Evolutionary conservation across 305 asterid species (phyloP).

Genomic region (Fraxinus nigra): DNA sequence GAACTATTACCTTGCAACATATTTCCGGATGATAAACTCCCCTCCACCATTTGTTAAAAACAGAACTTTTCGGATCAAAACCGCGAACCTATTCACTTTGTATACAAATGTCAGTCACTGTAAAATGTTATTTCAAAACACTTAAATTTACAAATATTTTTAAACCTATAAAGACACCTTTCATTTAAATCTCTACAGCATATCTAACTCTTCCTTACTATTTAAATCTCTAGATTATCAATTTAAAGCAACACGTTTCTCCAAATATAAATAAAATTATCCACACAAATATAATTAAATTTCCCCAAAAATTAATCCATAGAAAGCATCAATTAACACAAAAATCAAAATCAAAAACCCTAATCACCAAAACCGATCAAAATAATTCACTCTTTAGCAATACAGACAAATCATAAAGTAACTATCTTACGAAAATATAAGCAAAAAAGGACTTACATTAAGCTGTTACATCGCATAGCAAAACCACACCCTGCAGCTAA

Average conservation of each 20-base stretch:
- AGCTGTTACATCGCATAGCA: too few relatives aligned
- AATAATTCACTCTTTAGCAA: not conserved
- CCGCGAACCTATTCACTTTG: slow-evolving; percentile 21
- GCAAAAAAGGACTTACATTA: too few relatives aligned
- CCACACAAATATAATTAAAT: not conserved
- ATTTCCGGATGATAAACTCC: slow-evolving; percentile 44
- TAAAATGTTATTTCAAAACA: slow-evolving; percentile 13
- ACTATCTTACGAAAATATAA: too few relatives aligned
- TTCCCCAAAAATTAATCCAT: slow-evolving; percentile 1
- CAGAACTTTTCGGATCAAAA: not conserved
- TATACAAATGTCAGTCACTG: not conserved
- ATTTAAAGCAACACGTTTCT: not conserved
- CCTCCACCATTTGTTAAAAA: slow-evolving; percentile 38
- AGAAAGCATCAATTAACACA: slow-evolving; percentile 10
- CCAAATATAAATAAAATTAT: not conserved
- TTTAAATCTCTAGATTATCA: slow-evolving; percentile 13
- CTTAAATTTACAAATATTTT: slow-evolving; percentile 1
- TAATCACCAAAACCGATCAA: not conserved
- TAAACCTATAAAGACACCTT: not conserved
- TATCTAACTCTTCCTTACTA: not conserved
- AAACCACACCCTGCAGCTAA: too few relatives aligned
- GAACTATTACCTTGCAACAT: slow-evolving; percentile 45
- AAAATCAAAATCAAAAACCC: slow-evolving; percentile 8
- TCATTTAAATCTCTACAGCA: not conserved
- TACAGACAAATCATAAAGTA: slow-evolving; percentile 14